Evolutionary conservation across 225 moss, liverwort and hornwort species (phyloP), one percentile per base, ranked within the genome.

Genomic region (Takakia lepidozioides): DNA sequence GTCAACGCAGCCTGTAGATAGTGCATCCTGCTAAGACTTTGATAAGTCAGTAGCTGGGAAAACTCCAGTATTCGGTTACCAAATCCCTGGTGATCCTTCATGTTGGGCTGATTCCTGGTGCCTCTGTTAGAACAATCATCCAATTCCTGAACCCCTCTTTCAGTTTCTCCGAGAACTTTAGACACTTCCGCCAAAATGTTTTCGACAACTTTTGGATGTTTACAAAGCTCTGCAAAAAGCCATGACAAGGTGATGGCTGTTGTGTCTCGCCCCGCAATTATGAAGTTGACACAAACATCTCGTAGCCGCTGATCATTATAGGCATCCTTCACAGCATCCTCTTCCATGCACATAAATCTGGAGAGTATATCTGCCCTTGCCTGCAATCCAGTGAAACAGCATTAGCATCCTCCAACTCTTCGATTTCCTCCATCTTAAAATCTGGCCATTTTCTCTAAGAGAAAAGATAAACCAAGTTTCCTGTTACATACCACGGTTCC

Each of bases 191-290:
- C 54, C 9, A 56, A 47, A 24, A 81, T 52, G 43, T 69, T 69
- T 26, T 58, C 50, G 1, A 40, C 65, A 19, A 69, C 65, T 32
- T 81, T 62, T 24, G 75, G 75, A 57, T 81, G 61, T 11, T 58
- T 51, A 20, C 61, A 69, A 3, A 81, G 48, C 30, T 20, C 46
- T 55, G 71, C 69, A 1, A 72, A 55, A 21, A 75, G 69, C 81
- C 81, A 81, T 35, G 66, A 64, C 24, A 81, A 52, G 25, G 71
- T 65, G 30, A 66, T 25, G n/a, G 68, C 64, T 1, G 62, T 69
- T 13, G 75, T 81, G 65, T 81, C 81, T n/a, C 75, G 57, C 19
- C 81, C 81, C 10, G 72, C 81, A 7, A 81, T 61, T 20, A 75
- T 68, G 40, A 81, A 81, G 23, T 81, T 81, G 19, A 75, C 24